Evolutionary conservation across 352 stramenopile genomes (phyloP).

Genomic region (Globisporangium takayamanum): DNA sequence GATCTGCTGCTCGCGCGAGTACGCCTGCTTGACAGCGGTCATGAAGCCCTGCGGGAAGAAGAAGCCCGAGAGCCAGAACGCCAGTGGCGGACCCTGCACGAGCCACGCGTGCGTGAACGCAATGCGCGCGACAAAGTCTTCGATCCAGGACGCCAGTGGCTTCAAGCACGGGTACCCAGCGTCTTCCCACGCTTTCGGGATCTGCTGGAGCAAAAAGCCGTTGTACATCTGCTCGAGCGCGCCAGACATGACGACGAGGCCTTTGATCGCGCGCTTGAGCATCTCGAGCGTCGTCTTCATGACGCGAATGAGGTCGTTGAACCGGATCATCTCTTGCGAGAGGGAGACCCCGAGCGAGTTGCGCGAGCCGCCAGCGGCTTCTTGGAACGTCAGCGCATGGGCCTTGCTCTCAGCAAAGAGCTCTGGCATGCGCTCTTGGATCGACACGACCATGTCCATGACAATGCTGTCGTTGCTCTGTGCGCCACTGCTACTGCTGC

Average conservation of each 20-base stretch:
- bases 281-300: constrained; percentile 84
- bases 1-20: constrained; percentile 85
- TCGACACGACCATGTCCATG: constrained; percentile 77
- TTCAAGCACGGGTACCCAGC: constrained; percentile 91
- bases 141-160: constrained; percentile 87
- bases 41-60: constrained; percentile 96
- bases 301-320: constrained; percentile 83
- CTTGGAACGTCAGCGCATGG: constrained; percentile 78
- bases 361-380: constrained; percentile 73
- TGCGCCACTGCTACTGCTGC: constrained; percentile 29
- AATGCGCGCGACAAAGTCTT: constrained; percentile 90
- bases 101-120: constrained; percentile 83
- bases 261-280: constrained; percentile 87
- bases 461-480: constrained; percentile 74
- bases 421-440: constrained; percentile 73
- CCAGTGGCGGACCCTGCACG: constrained; percentile 60
- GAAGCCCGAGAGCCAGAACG: constrained; percentile 92
- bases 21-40: constrained; percentile 92
- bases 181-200: constrained; percentile 84
- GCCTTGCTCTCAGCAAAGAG: constrained; percentile 58
- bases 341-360: constrained; percentile 92
- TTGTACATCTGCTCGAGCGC: constrained; percentile 91
- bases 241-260: constrained; percentile 87
- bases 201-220: constrained; percentile 87
- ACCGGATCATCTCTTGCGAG: constrained; percentile 88